These are phyloP conservation scores for Lasiodiplodia citricola DNA, from an alignment of 2,329 filamentous ascomycete species.

Conservation along the genomic window DNA sequence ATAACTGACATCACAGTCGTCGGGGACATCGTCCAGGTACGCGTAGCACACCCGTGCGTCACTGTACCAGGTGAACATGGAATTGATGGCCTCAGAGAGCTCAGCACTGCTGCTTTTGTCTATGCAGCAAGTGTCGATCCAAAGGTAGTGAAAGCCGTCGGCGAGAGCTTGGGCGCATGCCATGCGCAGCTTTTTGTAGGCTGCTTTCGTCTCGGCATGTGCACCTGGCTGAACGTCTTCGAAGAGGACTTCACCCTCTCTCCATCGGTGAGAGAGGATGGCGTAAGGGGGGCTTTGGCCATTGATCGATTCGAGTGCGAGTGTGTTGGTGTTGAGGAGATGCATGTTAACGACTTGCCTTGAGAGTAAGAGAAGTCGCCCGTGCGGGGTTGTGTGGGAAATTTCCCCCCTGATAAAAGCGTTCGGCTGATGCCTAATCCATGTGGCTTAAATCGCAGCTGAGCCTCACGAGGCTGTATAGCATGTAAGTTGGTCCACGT, in stretches of 20 bases:
- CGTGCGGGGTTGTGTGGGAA: too few species aligned
- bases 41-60: slow-evolving; percentile 28
- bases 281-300: neutral
- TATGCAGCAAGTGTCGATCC: slow-evolving; percentile 34
- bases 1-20: too few species aligned
- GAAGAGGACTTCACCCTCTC: slow-evolving; percentile 12
- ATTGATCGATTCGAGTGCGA: too few species aligned
- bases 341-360: too few species aligned
- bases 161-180: slow-evolving; percentile 21
- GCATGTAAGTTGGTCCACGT: too few species aligned
- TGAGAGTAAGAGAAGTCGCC: too few species aligned
- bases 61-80: slow-evolving; percentile 32
- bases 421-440: too few species aligned
- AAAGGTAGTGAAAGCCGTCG: slow-evolving; percentile 31
- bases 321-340: too few species aligned
- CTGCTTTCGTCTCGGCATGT: neutral
- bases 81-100: slow-evolving; percentile 31
- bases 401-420: too few species aligned
- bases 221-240: neutral
- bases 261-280: slow-evolving; percentile 27
- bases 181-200: slow-evolving; percentile 9
- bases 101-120: slow-evolving; percentile 30
- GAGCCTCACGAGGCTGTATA: too few species aligned
- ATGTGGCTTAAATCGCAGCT: too few species aligned
- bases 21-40: slow-evolving; percentile 27